Conservation (phyloP, 352 stramenopile genomes). For the Phytophthora meadii region DNA sequence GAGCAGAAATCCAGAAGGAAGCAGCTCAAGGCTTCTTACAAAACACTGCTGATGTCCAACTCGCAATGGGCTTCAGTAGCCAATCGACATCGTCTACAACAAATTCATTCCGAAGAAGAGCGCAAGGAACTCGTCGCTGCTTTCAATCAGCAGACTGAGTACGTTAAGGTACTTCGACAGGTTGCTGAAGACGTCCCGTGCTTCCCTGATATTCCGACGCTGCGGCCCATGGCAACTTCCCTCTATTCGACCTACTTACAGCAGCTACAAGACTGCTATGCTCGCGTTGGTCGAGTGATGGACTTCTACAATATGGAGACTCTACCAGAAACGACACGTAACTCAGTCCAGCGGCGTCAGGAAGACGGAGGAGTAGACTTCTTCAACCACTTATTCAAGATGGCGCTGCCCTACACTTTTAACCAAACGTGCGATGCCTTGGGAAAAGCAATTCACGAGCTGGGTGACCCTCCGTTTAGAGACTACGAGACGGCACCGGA, state of each 20-base stretch:
- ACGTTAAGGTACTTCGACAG: slow-evolving; percentile 14
- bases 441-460: slow-evolving; percentile 7
- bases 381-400: slow-evolving; percentile 28
- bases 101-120: no score
- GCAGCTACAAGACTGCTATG: background rate
- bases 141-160: background rate
- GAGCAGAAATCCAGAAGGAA: no score
- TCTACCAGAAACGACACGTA: slow-evolving; percentile 5
- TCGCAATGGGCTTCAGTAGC: no score
- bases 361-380: slow-evolving; percentile 14
- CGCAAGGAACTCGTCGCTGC: no score
- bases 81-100: no score
- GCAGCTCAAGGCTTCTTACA: no score
- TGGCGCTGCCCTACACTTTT: slow-evolving; percentile 17
- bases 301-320: no score
- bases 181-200: background rate
- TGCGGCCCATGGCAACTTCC: background rate
- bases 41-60: no score
- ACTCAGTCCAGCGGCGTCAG: slow-evolving; percentile 8
- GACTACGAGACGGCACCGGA: slow-evolving; percentile 10
- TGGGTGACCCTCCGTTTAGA: background rate
- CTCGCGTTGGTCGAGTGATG: background rate
- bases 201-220: background rate
- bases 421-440: slow-evolving; percentile 16
- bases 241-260: background rate